Evolutionary conservation across 805 yeast species (phyloP), one percentile per base, ranked within the genome.

Genomic region (Candida patagonica): DNA sequence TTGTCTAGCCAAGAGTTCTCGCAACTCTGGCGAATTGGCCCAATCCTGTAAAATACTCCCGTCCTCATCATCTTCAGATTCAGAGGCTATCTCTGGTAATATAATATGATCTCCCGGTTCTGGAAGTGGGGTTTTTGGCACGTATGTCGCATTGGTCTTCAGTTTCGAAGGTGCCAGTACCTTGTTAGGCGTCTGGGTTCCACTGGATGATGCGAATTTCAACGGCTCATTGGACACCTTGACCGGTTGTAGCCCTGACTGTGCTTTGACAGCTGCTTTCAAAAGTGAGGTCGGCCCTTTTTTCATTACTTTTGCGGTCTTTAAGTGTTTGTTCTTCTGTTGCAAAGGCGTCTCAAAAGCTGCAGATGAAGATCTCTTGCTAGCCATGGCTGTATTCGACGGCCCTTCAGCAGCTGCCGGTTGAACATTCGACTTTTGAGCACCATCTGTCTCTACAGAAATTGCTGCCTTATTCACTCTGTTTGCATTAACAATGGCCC

Each of bases 21-120:
- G 66, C 38, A 78, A 55, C 42, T 69, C 71, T 4, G 82, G 79
- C 1, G 80, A 69, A 41, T 67, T 63, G 2, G 83, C 84, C 85
- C 85, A 78, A 30, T 70, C 70, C 30, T 69, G 68, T 31, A 76
- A 57, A 12, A 69, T 65, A 26, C 64, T 62, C 12, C 70, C 68
- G 13, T 65, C 66, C 10, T 67, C 75, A 36, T 70, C 76, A 39
- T 71, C 76, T 23, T 75, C 81, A 9, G 77, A 71, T 35, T 61
- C 63, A 19, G 52, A 47, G 41, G 55, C 49, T 42, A 62, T 60
- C 17, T 57, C 62, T 10, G 59, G 60, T 24, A 56, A 25, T 5
- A 37, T 32, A 7, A 36, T 36, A 30, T 35, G 24, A 19, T 35
- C 36, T 2, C 40, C 43, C n/a, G n/a, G n/a, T n/a, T n/a, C n/a